phyloP scores from a whole-genome alignment of 2,329 filamentous ascomycete species.

The Aureobasidium leucospermi region DNA sequence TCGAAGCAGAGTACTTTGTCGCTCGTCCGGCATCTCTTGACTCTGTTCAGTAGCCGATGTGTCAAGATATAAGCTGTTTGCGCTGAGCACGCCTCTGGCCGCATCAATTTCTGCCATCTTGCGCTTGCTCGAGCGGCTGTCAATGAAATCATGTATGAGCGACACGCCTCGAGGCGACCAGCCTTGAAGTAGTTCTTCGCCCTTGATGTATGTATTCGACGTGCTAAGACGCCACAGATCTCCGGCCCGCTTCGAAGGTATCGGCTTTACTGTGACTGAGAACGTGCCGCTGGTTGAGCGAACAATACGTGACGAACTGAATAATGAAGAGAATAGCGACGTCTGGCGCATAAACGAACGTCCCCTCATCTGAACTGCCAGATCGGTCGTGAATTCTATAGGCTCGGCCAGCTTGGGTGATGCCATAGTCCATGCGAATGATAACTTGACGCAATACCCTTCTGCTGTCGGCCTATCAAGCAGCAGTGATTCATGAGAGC shows the following conservation, averaged over 20 bases:
- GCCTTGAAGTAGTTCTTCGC: constrained; percentile 74
- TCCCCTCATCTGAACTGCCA: constrained; percentile 76
- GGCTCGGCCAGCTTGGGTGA: constrained; percentile 80
- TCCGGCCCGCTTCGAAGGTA: constrained; percentile 81
- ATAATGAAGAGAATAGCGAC: constrained; percentile 80
- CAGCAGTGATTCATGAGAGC: constrained; percentile 81
- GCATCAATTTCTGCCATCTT: constrained; percentile 75
- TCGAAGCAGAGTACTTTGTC: constrained; percentile 37
- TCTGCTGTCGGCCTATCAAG: constrained; percentile 92
- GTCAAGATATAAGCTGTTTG: constrained; percentile 30
- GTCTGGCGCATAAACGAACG: constrained; percentile 77
- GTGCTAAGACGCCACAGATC: constrained; percentile 97
- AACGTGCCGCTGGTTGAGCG: constrained; percentile 83
- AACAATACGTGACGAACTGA: constrained; percentile 76
- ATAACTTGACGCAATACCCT: constrained; percentile 83
- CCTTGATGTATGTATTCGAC: constrained; percentile 90
- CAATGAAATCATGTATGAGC: constrained; percentile 79
- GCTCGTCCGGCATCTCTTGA: constrained; percentile 24
- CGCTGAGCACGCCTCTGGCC: constrained; percentile 54
- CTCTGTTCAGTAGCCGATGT: constrained; percentile 13
- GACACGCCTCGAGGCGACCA: constrained; percentile 90
- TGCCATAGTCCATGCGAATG: constrained; percentile 75
- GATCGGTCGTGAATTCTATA: constrained; percentile 76
- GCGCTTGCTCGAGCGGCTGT: constrained; percentile 63
- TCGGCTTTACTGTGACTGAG: constrained; percentile 75